phyloP scores from a whole-genome alignment of 2,329 filamentous ascomycete genomes.

The Monilinia laxa region DNA sequence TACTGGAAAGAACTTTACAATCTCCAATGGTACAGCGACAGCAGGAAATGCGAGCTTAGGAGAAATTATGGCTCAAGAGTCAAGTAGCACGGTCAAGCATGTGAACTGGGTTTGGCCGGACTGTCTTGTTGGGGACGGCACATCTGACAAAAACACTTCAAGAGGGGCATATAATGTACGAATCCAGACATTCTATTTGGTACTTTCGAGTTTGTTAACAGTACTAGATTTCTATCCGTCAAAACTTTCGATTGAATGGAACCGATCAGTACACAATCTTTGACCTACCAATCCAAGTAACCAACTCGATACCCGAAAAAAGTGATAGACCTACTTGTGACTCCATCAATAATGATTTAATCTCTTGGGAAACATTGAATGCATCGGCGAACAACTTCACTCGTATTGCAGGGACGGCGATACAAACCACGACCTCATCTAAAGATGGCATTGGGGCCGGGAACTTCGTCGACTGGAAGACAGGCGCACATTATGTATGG shows the following conservation, averaged over 20 bases:
- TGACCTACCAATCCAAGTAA: constrained; percentile 66
- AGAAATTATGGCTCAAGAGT: constrained; percentile 62
- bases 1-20: constrained; percentile 66
- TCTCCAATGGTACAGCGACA: constrained; percentile 60
- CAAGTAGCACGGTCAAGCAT: constrained; percentile 69
- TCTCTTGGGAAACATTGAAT: constrained; percentile 49
- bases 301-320: constrained; percentile 57
- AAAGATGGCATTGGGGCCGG: constrained; percentile 41
- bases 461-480: constrained; percentile 40
- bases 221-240: constrained; percentile 64
- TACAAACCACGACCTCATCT: constrained; percentile 39
- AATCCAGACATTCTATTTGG: not conserved
- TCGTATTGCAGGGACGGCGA: constrained; percentile 33
- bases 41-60: constrained; percentile 55
- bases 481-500: constrained; percentile 41
- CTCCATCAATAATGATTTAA: constrained; percentile 51
- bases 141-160: constrained; percentile 46
- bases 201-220: not conserved
- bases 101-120: constrained; percentile 71
- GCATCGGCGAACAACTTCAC: constrained; percentile 39
- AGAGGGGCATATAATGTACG: constrained; percentile 60
- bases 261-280: constrained; percentile 68
- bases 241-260: constrained; percentile 65
- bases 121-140: constrained; percentile 60
- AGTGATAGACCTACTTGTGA: constrained; percentile 51